phyloP scores from a whole-genome alignment of 2,329 filamentous ascomycete species.

The Diaporthe eres region DNA sequence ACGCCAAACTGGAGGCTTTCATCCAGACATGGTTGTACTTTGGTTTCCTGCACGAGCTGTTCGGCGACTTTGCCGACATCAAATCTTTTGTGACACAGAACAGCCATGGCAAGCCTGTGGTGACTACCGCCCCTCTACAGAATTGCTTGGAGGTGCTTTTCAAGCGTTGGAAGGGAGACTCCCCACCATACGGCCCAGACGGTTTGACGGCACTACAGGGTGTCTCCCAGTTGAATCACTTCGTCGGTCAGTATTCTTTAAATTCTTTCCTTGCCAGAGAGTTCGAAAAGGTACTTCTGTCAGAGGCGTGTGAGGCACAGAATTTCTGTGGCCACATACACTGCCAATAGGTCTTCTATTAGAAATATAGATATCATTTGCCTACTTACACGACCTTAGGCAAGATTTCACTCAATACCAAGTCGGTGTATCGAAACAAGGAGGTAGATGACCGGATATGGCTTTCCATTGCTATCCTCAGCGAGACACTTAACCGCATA shows the following conservation, averaged over 20 bases:
- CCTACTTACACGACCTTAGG: background rate
- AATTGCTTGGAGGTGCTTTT: background rate
- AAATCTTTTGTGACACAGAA: constrained; percentile 1
- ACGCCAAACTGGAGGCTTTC: background rate
- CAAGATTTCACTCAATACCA: background rate
- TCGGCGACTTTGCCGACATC: background rate
- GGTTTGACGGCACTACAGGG: background rate
- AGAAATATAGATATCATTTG: no score
- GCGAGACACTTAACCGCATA: background rate
- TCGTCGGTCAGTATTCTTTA: background rate
- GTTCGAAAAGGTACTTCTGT: background rate
- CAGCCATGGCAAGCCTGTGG: background rate
- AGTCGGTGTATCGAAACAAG: background rate
- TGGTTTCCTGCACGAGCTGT: background rate
- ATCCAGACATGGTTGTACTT: constrained; percentile 13
- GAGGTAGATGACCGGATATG: constrained; percentile 10
- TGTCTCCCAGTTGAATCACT: background rate
- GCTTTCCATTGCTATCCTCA: constrained; percentile 1
- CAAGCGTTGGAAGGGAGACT: constrained; percentile 2
- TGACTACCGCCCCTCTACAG: background rate
- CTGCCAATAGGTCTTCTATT: background rate
- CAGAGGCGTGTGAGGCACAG: background rate
- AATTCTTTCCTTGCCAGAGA: no score
- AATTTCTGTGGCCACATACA: background rate
- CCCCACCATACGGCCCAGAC: background rate